Conservation (phyloP, 352 stramenopile species). For the Globisporangium acanthophoron region DNA sequence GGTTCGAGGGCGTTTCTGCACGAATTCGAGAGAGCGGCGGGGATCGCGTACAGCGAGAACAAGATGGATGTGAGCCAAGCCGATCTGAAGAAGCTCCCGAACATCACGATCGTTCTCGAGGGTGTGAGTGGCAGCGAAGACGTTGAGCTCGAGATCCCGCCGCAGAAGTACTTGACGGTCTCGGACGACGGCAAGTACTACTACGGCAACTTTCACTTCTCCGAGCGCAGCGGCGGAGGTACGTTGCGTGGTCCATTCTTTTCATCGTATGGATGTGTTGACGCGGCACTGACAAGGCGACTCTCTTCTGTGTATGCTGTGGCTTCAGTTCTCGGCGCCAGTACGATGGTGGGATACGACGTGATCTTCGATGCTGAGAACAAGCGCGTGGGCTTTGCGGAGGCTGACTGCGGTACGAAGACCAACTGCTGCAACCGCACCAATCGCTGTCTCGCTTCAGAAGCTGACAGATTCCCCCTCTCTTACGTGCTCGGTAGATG, state of each 20-base stretch:
- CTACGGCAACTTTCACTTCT: conserved; percentile 81
- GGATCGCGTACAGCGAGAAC: conserved; percentile 54
- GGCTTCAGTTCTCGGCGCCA: conserved; percentile 62
- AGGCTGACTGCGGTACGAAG: conserved; percentile 51
- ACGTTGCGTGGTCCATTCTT: conserved; percentile 2
- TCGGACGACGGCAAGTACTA: conserved; percentile 41
- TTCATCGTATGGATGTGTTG: neutral
- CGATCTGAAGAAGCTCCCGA: conserved; percentile 40
- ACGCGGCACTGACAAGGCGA: too few relatives aligned
- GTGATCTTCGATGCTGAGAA: conserved; percentile 83
- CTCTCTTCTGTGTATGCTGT: neutral
- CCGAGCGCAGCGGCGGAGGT: conserved; percentile 72
- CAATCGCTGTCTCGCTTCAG: neutral
- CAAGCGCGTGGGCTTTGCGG: conserved; percentile 73
- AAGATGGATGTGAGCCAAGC: conserved; percentile 37
- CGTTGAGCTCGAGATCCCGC: conserved; percentile 57
- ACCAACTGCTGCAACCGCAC: conserved; percentile 2
- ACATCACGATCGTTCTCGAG: conserved; percentile 62
- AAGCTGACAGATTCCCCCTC: neutral
- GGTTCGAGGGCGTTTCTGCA: conserved; percentile 46
- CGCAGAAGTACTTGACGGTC: conserved; percentile 58
- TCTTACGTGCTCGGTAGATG: neutral
- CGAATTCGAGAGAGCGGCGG: conserved; percentile 36
- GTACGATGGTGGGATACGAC: conserved; percentile 74
- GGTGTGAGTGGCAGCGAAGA: conserved; percentile 40